phyloP scores from a whole-genome alignment of 139 green algal genomes.

The Coelastrella sp. region DNA sequence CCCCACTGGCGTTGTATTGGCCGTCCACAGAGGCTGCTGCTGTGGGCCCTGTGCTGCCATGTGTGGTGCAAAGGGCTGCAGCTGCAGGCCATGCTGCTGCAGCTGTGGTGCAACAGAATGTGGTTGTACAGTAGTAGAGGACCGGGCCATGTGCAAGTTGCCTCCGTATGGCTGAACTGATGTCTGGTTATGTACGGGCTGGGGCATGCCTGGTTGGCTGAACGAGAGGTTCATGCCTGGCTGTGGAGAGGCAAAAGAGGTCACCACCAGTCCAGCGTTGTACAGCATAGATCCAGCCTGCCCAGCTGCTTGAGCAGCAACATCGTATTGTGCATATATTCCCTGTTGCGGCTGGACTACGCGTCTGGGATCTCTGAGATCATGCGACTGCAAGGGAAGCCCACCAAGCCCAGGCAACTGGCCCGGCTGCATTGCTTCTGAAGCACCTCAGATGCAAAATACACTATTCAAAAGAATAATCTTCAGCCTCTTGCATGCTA shows the following conservation, averaged over 20 bases:
- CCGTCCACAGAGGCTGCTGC: background rate
- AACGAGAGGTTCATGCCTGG: background rate
- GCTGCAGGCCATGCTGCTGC: slow-evolving; percentile 3
- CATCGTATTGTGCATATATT: background rate
- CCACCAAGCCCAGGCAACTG: background rate
- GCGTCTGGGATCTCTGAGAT: background rate
- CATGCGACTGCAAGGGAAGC: background rate
- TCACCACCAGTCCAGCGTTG: background rate
- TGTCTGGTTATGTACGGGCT: background rate
- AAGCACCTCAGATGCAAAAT: background rate
- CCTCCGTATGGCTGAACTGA: background rate
- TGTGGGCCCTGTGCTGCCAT: background rate
- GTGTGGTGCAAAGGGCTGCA: background rate
- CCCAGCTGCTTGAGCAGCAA: background rate
- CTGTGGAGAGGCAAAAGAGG: background rate
- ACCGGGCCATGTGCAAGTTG: background rate
- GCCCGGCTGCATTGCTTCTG: background rate
- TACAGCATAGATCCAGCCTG: background rate
- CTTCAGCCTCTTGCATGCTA: background rate
- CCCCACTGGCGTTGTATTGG: background rate
- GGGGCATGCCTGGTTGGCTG: background rate
- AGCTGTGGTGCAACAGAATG: background rate
- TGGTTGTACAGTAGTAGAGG: background rate
- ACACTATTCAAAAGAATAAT: background rate
- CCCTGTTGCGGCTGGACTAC: background rate